Base-by-base conservation (phyloP, 225 moss, liverwort and hornwort genomes). In the Polytrichum formosum region DNA sequence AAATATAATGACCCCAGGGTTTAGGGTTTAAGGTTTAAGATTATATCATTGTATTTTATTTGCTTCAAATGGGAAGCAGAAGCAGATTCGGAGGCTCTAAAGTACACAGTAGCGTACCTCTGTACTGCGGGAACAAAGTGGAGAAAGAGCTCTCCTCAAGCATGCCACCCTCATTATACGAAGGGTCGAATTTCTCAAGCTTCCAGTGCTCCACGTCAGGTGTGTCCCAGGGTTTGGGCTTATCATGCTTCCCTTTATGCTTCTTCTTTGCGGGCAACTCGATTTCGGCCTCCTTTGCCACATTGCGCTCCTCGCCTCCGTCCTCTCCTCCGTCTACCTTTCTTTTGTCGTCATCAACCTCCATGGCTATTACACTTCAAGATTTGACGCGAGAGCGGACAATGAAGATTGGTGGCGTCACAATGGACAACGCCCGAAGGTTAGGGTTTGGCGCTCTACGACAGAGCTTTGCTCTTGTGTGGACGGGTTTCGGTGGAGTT, bases 91-190 rank as follows among this genome's bases (percentile, higher is more conserved):
- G 33, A 25, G 58, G 53, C 30, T 31, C 16, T 10, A 26, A 75
- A 70, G 67, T 55, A 66, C 20, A 53, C 26, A 2, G 56, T 69
- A 13, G 16, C 28, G 10, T 18, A 94, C 97, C 97, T 91, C 94
- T 71, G 31, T 92, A 94, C 58, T 91, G 87, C 53, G 97, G 94
- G 66, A 98, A 98, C 26, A 92, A 85, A 31, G 97, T 98, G 18
- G 97, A 92, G 68, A 98, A 98, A 9, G 92, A 98, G 85, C 94
- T 94, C 85, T 91, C 92, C 67, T 98, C 97, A 61, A 94, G 75
- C 91, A 94, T 82, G 68, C 94, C 94, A 53, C 94, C 81, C 25
- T 88, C 88, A 62, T 98, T 98, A 75, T 73, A 85, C 58, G 74
- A 71, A 35, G 92, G 90, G 61, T 94, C 90, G 5, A 98, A 94